A percentile compares a stretch with the other conserved stretches of the same genome.
phyloP scores from a whole-genome alignment of 768 basidiomycete genomes.

The Chalciporus chontae region DNA sequence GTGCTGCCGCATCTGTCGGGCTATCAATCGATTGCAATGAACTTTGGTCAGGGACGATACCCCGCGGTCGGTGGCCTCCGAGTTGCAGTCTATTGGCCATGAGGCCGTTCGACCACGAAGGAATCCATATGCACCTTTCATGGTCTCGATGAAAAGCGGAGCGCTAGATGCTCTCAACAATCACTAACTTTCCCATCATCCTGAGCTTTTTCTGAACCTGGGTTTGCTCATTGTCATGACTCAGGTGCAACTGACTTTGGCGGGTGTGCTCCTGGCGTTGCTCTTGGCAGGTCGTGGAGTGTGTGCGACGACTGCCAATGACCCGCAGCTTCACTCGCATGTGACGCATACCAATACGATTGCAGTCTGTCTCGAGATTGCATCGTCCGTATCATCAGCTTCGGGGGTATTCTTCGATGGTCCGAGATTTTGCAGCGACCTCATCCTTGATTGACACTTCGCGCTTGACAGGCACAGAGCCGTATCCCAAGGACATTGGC shows the following conservation, averaged over 20 bases:
- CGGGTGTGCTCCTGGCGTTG: constrained; percentile 7
- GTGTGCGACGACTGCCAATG: neutral
- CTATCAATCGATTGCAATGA: neutral
- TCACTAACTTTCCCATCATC: constrained; percentile 4
- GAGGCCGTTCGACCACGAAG: constrained; percentile 2
- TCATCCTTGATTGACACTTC: constrained; percentile 7
- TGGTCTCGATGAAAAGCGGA: constrained; percentile 9
- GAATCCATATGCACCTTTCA: neutral
- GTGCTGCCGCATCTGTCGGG: neutral
- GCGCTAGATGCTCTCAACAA: neutral
- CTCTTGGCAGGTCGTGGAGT: constrained; percentile 3
- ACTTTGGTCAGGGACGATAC: constrained; percentile 4
- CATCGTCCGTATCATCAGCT: constrained; percentile 15
- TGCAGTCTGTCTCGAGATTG: constrained; percentile 19
- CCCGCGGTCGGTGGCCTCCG: neutral
- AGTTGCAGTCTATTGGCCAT: constrained; percentile 8
- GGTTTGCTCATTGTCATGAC: neutral
- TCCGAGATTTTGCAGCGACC: neutral
- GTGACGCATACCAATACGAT: constrained; percentile 2
- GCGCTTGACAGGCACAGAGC: constrained; percentile 14
- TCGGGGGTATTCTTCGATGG: constrained; percentile 25
- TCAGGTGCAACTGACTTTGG: constrained; percentile 5
- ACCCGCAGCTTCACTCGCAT: neutral
- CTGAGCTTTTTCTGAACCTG: constrained; percentile 4
- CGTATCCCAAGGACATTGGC: constrained; percentile 39